Conservation (phyloP, 495 filamentous ascomycete genomes). For the Neurospora sp. region DNA sequence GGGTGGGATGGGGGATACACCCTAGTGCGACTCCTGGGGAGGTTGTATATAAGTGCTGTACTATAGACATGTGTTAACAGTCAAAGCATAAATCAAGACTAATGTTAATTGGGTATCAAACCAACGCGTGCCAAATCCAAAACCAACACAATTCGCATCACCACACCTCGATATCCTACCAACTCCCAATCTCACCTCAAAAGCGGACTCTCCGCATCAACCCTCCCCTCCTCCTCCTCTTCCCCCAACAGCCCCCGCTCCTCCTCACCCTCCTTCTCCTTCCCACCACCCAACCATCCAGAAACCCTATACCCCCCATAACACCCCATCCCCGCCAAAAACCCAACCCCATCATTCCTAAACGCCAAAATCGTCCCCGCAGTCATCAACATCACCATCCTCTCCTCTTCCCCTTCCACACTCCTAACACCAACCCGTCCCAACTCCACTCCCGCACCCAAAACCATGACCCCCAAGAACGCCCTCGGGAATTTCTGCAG, state of each 20-base stretch:
- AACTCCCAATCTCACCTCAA: constrained; percentile 1
- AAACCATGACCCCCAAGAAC: constrained; percentile 76
- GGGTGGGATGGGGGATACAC: not conserved
- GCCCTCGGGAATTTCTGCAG: constrained; percentile 60
- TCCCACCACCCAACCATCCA: not conserved
- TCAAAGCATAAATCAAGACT: not conserved
- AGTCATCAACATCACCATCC: constrained; percentile 83
- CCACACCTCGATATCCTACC: not conserved
- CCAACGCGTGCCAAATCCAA: too few species aligned
- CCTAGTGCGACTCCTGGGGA: too few species aligned
- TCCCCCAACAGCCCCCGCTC: not conserved
- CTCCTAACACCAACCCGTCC: constrained; percentile 68
- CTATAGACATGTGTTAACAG: not conserved
- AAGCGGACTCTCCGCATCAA: constrained; percentile 10
- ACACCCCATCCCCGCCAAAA: constrained; percentile 66
- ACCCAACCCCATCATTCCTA: constrained; percentile 79
- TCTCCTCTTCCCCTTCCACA: constrained; percentile 59
- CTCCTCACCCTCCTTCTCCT: not conserved
- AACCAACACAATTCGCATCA: too few species aligned
- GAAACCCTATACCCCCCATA: not conserved
- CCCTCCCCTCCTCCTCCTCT: not conserved
- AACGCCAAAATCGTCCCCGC: constrained; percentile 74
- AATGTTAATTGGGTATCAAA: not conserved
- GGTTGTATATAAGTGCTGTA: not conserved
- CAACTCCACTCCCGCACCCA: constrained; percentile 80